Base-by-base conservation (phyloP, 2,329 filamentous ascomycete genomes). In the Phialophora verrucosa region DNA sequence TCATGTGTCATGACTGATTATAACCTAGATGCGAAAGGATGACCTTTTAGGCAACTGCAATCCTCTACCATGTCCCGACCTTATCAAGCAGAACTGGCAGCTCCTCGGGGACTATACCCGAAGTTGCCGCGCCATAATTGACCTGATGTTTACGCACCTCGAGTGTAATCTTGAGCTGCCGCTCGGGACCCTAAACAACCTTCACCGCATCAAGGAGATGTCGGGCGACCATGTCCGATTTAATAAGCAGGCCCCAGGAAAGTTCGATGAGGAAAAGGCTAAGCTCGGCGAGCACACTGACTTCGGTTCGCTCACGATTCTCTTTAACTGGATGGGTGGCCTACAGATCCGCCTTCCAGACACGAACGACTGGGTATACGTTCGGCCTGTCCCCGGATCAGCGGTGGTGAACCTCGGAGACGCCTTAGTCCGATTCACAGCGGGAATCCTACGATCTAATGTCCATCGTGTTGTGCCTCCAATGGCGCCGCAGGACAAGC, bases 391-490 rank as follows among this genome's bases (percentile, higher is more conserved):
- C 0, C 78, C 79, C 0, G 80, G 81, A 0, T 81, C 82, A 64
- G 81, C 76, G 0, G 78, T 82, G 31, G 73, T 82, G 51, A 82
- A 81, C 60, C 72, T 82, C 0, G 80, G 80, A 1, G 80, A 82
- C 69, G 77, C 78, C 5, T 76, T 81, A 75, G 78, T 80, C 14
- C 80, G 80, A 64, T 81, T 81, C 62, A 80, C 78, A 3, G 78
- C 78, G 49, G 80, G 80, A 0, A 59, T 79, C 12, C 66, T 82
- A 47, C 72, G 78, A 3, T 77, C 75, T 0, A 80, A 79, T 67
- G 77, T 81, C 6, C 84, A 86, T 73, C 78, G 84, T 2, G 83
- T 86, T 23, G 80, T 82, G 11, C 76, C 77, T 31, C 80, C 84
- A 42, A 83, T 83, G 0, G 82, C 83, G 0, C 71, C 74, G 10